phyloP scores from a whole-genome alignment of 805 yeast genomes.

The Metschnikowia santaceciliae region DNA sequence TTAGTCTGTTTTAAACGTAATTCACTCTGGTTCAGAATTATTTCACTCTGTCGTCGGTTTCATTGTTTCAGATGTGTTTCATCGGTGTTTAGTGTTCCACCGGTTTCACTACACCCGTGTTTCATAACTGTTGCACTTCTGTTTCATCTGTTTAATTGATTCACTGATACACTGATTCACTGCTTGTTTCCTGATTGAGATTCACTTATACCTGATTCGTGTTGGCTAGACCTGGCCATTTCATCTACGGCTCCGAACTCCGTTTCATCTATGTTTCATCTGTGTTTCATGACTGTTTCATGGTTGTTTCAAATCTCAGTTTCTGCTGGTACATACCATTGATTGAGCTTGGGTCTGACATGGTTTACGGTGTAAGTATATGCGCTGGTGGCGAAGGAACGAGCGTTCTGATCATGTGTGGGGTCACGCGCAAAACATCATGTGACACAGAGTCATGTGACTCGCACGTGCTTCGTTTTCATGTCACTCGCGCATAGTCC shows the following conservation, averaged over 20 bases:
- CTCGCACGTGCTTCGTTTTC: constrained; percentile 37
- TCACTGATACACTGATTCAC: too few relatives aligned
- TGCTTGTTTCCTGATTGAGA: too few relatives aligned
- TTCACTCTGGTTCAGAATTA: too few relatives aligned
- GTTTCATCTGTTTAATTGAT: too few relatives aligned
- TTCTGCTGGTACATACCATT: constrained; percentile 47
- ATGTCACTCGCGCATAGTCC: background rate
- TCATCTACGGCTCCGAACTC: background rate
- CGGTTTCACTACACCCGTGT: too few relatives aligned
- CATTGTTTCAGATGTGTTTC: too few relatives aligned
- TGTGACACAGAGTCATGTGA: background rate
- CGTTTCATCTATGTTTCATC: background rate
- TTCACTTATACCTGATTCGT: too few relatives aligned
- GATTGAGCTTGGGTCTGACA: constrained; percentile 78
- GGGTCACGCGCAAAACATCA: background rate
- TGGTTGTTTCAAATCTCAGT: too few relatives aligned
- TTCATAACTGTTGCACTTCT: too few relatives aligned
- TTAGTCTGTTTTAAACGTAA: too few relatives aligned
- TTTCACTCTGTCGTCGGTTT: too few relatives aligned
- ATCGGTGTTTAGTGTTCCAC: too few relatives aligned
- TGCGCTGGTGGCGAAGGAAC: constrained; percentile 9
- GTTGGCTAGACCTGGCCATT: background rate
- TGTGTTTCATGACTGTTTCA: background rate
- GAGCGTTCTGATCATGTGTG: background rate
- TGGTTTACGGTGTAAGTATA: background rate